Base-by-base conservation (phyloP, 768 basidiomycete species). In the Boletellus emodensis region DNA sequence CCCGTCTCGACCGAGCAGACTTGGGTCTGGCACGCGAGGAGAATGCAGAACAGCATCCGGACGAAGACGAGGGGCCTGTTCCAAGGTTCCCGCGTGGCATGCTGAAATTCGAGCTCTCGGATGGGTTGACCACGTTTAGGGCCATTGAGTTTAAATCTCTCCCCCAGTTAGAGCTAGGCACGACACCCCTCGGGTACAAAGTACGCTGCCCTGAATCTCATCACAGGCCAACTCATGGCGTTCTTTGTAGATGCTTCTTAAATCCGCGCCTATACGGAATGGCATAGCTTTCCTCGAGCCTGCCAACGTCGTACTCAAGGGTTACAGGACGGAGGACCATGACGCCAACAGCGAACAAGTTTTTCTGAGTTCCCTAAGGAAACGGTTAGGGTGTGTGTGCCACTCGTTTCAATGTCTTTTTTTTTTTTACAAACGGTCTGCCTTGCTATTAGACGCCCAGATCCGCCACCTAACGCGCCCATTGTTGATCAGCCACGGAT, bases 61-160 rank as follows among this genome's bases (percentile, higher is more conserved):
- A 75, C 32, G 72, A 80, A 38, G 84, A 82, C 36, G 85, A 84
- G 64, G 88, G 85, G 0, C 85, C 85, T 1, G 76, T 92, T 45
- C 92, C 91, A 3, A 84, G 78, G 49, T 97, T 92, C 66, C 83
- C 91, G 4, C 71, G 91, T 46, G 79, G 83, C 28, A 92, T 90
- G 83, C 73, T 96, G 49, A 77, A 71, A 39, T 74, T 96, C 26
- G 75, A 84, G 56, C 66, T 96, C 44, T 84, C 81, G 46, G 94
- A 97, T 64, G 94, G 94, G n/a, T 64, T 71, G 13, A 77, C 73
- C 2, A 75, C 69, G 3, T 65, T 94, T 30, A 76, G 77, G 33
- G 94, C 88, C 38, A 14, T 94, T 54, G 94, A 97, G 62, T 91
- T 85, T 55, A 80, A 78, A 46, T 69, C 75, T 20, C 63, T 96